Evolutionary conservation across 768 basidiomycete species (phyloP).

Genomic region (Lanmaoa rubissima): DNA sequence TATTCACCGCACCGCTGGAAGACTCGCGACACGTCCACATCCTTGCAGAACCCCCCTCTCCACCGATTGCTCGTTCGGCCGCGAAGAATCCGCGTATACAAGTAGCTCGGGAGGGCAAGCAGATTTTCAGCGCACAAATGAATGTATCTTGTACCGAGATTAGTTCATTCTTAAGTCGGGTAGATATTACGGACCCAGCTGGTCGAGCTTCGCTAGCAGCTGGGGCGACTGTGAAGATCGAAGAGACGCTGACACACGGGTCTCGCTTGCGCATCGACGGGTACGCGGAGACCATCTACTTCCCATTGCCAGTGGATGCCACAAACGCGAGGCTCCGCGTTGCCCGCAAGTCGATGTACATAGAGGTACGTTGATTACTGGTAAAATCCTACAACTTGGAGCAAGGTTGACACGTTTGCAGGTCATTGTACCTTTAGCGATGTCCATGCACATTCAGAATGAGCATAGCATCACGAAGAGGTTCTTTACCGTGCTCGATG

Average conservation of each 20-base stretch:
- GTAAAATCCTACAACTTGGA: neutral
- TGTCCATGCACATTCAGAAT: constrained; percentile 17
- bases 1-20: constrained; percentile 23
- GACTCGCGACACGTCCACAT: constrained; percentile 23
- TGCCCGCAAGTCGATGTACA: constrained; percentile 54
- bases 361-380: constrained; percentile 31
- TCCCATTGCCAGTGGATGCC: constrained; percentile 45
- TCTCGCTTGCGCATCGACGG: constrained; percentile 12
- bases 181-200: constrained; percentile 23
- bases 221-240: constrained; percentile 20
- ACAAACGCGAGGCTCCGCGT: constrained; percentile 40
- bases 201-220: constrained; percentile 16
- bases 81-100: neutral
- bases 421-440: constrained; percentile 22
- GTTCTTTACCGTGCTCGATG: constrained; percentile 28
- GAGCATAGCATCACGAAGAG: constrained; percentile 20
- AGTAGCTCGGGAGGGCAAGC: constrained; percentile 11
- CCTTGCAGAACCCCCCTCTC: constrained; percentile 22
- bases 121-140: constrained; percentile 17
- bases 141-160: constrained; percentile 12
- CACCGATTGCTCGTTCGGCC: constrained; percentile 1
- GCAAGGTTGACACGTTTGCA: neutral
- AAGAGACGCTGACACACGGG: constrained; percentile 1
- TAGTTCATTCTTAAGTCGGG: constrained; percentile 18
- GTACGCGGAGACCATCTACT: constrained; percentile 31